These are phyloP conservation scores for Pisolithus orientalis DNA, from an alignment of 768 basidiomycete species.

Conservation along the genomic window DNA sequence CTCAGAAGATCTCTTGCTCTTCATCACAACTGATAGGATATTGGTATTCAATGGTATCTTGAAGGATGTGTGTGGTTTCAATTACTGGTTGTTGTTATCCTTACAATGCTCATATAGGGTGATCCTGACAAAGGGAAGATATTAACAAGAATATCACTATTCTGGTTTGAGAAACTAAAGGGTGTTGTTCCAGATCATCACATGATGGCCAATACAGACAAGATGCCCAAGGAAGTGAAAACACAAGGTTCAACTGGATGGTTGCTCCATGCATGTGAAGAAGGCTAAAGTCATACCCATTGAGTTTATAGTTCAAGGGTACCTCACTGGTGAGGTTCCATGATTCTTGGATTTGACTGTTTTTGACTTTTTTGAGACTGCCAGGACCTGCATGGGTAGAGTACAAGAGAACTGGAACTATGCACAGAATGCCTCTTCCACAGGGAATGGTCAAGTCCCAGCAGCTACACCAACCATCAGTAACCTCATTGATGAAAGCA, in stretches of 20 bases:
- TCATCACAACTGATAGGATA: conserved; percentile 93
- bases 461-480: conserved; percentile 74
- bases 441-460: conserved; percentile 78
- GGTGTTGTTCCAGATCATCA: conserved; percentile 87
- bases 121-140: conserved; percentile 92
- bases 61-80: conserved; percentile 63
- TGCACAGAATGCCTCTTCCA: conserved; percentile 79
- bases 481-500: conserved; percentile 97
- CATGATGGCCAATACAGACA: conserved; percentile 64
- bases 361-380: not conserved
- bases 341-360: not conserved
- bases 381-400: conserved; percentile 94
- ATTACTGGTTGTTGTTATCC: conserved; percentile 1
- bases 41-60: conserved; percentile 96
- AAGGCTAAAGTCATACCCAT: conserved; percentile 86
- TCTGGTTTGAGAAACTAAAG: conserved; percentile 87
- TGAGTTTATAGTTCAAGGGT: conserved; percentile 95
- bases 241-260: conserved; percentile 73
- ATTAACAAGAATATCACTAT: conserved; percentile 83
- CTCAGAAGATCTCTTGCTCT: conserved; percentile 68
- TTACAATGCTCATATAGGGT: conserved; percentile 45
- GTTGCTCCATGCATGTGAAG: conserved; percentile 84
- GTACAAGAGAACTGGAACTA: conserved; percentile 81
- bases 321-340: conserved; percentile 70
- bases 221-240: conserved; percentile 81